phyloP scores from a whole-genome alignment of 352 stramenopile species.

The Globisporangium splendens region DNA sequence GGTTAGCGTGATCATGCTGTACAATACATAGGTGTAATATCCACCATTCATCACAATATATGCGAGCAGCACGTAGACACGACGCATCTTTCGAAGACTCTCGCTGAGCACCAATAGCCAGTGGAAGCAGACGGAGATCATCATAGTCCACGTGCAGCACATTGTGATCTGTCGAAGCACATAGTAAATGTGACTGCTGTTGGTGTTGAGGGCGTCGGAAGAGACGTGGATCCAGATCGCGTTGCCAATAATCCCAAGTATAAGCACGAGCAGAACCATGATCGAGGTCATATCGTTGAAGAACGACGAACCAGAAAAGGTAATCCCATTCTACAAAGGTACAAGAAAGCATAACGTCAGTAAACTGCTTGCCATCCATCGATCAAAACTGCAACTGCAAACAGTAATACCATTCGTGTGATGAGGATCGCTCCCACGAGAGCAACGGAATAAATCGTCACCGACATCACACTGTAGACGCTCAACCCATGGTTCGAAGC shows the following conservation, averaged over 20 bases:
- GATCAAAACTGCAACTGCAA: background rate
- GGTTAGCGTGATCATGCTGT: conserved; percentile 65
- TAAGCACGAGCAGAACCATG: conserved; percentile 68
- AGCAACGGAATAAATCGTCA: conserved; percentile 77
- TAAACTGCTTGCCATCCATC: background rate
- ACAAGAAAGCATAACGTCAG: background rate
- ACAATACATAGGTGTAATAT: conserved; percentile 70
- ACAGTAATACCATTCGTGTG: conserved; percentile 69
- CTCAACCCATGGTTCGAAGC: conserved; percentile 65
- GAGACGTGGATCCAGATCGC: conserved; percentile 81
- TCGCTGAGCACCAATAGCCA: conserved; percentile 75
- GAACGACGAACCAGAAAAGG: conserved; percentile 68
- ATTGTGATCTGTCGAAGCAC: conserved; percentile 59
- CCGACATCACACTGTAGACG: conserved; percentile 86
- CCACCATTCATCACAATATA: conserved; percentile 60
- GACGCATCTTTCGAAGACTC: conserved; percentile 48
- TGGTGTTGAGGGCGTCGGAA: conserved; percentile 35
- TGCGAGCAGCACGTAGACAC: conserved; percentile 49
- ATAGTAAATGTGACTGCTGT: conserved; percentile 72
- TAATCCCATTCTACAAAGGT: conserved; percentile 63
- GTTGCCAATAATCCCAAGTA: conserved; percentile 71
- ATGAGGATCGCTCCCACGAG: conserved; percentile 73
- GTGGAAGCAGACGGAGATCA: conserved; percentile 85
- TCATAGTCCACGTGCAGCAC: conserved; percentile 84
- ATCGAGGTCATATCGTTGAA: conserved; percentile 87